Evolutionary conservation across 441 rosid species (phyloP), one percentile per base, ranked within the genome.

Genomic region (Arabidopsis hybrid): DNA sequence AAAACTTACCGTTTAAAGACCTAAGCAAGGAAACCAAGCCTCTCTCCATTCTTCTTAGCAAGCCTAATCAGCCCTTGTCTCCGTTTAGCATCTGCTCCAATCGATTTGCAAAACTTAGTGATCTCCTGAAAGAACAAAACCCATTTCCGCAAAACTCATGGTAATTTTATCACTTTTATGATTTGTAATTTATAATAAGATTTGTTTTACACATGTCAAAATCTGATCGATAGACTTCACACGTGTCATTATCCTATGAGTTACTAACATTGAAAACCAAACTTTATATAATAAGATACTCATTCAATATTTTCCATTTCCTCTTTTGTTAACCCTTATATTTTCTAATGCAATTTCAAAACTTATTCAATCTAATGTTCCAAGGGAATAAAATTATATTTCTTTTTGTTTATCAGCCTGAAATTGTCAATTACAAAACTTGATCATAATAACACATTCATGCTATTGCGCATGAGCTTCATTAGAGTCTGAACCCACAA

Each of bases 41-140:
- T 85, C 56, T 95, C 97, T 47, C 99, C 99, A 69, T 95, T 95
- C 85, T 92, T 95, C 87, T 92, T 95, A 17, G 97, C 99, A 73
- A 95, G 67, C 56, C 99, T 84, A 40, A 95, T 95, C 68, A 95
- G 76, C 31, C 99, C 97, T 82, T 94, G 99, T 84, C 96, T 90
- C 75, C 89, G 99, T 73, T 95, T 95, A 0, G 90, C 80, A 83
- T 95, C 97, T n/a, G 99, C 97, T 75, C 99, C 99, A 51, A 94
- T 92, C 5, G 97, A 84, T 82, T 87, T 95, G 85, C 97, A 92
- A 83, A 95, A 95, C 73, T 95, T 97, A 2, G 88, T 95, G 47
- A 95, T 92, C 59, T 92, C 97, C 97, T 92, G 88, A 18, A 34
- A 14, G 5, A 45, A 43, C n/a, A 14, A 16, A 75, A 21, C 43